phyloP scores from a whole-genome alignment of 306 rosid species.

The Ammopiptanthus mongolicus region DNA sequence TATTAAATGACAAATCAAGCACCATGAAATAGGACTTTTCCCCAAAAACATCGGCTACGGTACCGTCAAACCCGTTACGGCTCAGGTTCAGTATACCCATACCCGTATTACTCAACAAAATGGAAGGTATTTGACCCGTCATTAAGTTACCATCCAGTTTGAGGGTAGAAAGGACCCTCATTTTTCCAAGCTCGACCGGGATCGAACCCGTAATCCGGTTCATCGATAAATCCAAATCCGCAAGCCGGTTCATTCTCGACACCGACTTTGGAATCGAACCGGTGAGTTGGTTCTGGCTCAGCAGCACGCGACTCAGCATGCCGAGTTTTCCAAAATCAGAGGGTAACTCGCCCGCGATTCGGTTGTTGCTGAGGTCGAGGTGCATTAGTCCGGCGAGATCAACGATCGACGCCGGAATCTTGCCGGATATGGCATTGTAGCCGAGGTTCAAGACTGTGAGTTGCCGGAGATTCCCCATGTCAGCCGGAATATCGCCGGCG shows the following conservation, averaged over 20 bases:
- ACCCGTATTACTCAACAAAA: slow-evolving; percentile 43
- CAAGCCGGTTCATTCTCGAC: slow-evolving; percentile 49
- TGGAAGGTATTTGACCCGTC: slow-evolving; percentile 59
- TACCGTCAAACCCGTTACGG: slow-evolving; percentile 63
- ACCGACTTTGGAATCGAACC: slow-evolving; percentile 61
- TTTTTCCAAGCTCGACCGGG: slow-evolving; percentile 54
- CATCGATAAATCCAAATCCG: slow-evolving; percentile 67
- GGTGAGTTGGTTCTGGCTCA: slow-evolving; percentile 51
- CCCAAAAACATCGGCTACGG: slow-evolving; percentile 66
- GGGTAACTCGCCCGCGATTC: slow-evolving; percentile 51
- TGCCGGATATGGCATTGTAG: slow-evolving; percentile 57
- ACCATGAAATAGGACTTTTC: slow-evolving; percentile 63
- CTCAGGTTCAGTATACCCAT: slow-evolving; percentile 81
- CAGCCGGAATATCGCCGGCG: slow-evolving; percentile 51
- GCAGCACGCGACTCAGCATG: slow-evolving; percentile 62
- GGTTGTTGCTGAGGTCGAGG: slow-evolving; percentile 62
- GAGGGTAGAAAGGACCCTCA: slow-evolving; percentile 71
- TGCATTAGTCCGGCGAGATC: slow-evolving; percentile 49
- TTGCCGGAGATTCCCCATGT: slow-evolving; percentile 44
- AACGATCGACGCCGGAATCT: slow-evolving; percentile 47
- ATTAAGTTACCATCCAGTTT: slow-evolving; percentile 58
- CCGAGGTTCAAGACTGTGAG: slow-evolving; percentile 56
- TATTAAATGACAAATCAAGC: slow-evolving; percentile 68
- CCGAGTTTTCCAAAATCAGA: slow-evolving; percentile 50
- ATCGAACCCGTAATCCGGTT: slow-evolving; percentile 63